Percentiles rank a stretch among this genome's conserved stretches.
phyloP scores from a whole-genome alignment of 805 yeast genomes.

The Lachancea sp. region DNA sequence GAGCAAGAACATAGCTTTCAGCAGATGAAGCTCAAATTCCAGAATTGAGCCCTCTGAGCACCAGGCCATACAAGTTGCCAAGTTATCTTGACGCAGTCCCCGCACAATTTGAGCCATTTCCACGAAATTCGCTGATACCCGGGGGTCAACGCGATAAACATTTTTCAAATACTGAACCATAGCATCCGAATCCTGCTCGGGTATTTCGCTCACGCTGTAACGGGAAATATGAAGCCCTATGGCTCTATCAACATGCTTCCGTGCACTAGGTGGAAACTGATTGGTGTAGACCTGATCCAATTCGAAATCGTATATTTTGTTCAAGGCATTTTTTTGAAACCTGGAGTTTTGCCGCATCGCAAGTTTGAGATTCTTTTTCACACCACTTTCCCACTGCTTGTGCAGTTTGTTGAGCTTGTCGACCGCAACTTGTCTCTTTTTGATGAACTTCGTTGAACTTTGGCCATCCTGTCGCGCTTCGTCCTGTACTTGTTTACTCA shows the following conservation, averaged over 20 bases:
- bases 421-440: constrained; percentile 23
- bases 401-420: constrained; percentile 28
- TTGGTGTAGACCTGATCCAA: constrained; percentile 33
- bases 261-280: constrained; percentile 22
- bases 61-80: constrained; percentile 48
- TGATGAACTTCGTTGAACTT: constrained; percentile 15
- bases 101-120: constrained; percentile 39
- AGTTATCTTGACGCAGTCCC: constrained; percentile 33
- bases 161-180: constrained; percentile 29
- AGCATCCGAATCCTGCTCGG: constrained; percentile 24
- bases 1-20: constrained; percentile 20
- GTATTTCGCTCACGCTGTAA: constrained; percentile 38
- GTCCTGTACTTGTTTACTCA: constrained; percentile 29
- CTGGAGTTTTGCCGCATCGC: constrained; percentile 23
- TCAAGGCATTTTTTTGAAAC: constrained; percentile 26
- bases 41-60: constrained; percentile 26
- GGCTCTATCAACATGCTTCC: constrained; percentile 35
- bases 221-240: constrained; percentile 42
- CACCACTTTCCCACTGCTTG: constrained; percentile 29
- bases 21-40: constrained; percentile 22
- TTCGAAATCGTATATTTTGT: constrained; percentile 30
- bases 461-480: constrained; percentile 14
- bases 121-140: constrained; percentile 34
- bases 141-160: constrained; percentile 27
- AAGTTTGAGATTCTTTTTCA: constrained; percentile 26